These are phyloP conservation scores for Skeletonema potamos DNA, from an alignment of 108 stramenopile species.

Conservation along the genomic window DNA sequence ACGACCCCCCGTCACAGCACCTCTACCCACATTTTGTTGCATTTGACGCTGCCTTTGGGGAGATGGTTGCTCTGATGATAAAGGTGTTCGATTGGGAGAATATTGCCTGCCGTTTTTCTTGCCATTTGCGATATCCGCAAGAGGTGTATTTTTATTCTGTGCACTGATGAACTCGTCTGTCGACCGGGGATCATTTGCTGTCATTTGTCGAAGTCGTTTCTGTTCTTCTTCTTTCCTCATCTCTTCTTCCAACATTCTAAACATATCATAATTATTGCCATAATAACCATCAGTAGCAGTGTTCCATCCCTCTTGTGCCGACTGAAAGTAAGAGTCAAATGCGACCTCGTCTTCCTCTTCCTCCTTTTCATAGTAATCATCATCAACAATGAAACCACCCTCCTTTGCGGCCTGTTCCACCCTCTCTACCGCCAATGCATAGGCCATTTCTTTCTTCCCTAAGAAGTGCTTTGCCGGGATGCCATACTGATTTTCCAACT, in stretches of 20 bases:
- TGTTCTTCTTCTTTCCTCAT: slow-evolving; percentile 30
- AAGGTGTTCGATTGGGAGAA: slow-evolving; percentile 11
- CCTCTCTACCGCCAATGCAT: slow-evolving; percentile 44
- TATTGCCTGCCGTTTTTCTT: background rate
- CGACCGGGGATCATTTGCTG: slow-evolving; percentile 1
- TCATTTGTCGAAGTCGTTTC: background rate
- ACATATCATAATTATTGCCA: slow-evolving; percentile 6
- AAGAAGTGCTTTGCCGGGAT: slow-evolving; percentile 46
- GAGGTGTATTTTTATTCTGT: slow-evolving; percentile 11
- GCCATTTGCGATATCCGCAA: slow-evolving; percentile 17
- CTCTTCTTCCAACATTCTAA: slow-evolving; percentile 36
- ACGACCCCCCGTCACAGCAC: slow-evolving; percentile 16
- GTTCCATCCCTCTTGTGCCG: background rate
- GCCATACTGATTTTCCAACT: slow-evolving; percentile 42
- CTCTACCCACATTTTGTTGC: slow-evolving; percentile 4
- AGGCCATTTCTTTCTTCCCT: slow-evolving; percentile 45
- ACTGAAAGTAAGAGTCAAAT: slow-evolving; percentile 2
- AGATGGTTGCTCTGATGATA: slow-evolving; percentile 22
- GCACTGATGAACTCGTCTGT: background rate
- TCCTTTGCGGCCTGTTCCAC: slow-evolving; percentile 25
- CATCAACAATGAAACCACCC: slow-evolving; percentile 18
- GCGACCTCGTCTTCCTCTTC: slow-evolving; percentile 16
- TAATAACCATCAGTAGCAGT: background rate
- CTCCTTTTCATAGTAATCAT: slow-evolving; percentile 5
- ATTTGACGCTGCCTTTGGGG: slow-evolving; percentile 9